phyloP scores from a whole-genome alignment of 805 yeast species.

The Debaryomyces maramus region DNA sequence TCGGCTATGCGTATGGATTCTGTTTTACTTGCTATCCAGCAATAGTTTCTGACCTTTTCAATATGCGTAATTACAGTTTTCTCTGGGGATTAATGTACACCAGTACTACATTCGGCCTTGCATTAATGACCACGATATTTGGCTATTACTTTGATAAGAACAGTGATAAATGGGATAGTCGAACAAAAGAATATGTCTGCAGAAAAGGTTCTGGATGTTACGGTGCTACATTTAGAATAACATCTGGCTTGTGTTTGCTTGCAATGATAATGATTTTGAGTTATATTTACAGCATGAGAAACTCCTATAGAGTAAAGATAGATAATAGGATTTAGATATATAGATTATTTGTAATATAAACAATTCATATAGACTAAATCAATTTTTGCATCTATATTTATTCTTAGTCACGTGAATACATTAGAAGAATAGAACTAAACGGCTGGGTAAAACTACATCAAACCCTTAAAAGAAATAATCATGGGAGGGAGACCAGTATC shows the following conservation, averaged over 20 bases:
- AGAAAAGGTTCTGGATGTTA: constrained; percentile 31
- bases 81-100: constrained; percentile 37
- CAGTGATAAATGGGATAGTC: constrained; percentile 18
- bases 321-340: neutral
- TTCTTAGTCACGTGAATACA: constrained; percentile 5
- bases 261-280: constrained; percentile 19
- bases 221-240: constrained; percentile 24
- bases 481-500: constrained; percentile 27
- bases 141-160: constrained; percentile 30
- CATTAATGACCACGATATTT: constrained; percentile 32
- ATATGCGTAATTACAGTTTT: constrained; percentile 32
- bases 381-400: neutral
- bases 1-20: constrained; percentile 38
- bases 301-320: too few species aligned
- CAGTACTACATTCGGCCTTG: constrained; percentile 31
- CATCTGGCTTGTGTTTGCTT: constrained; percentile 21
- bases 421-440: neutral
- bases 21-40: constrained; percentile 36
- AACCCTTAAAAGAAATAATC: neutral
- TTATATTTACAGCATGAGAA: constrained; percentile 17
- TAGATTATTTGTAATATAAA: constrained; percentile 1
- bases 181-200: constrained; percentile 20
- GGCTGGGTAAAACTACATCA: too few species aligned
- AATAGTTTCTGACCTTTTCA: constrained; percentile 32
- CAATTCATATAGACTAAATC: neutral